Conservation (phyloP, 148 eudicot genomes). For the Camellia japonica region DNA sequence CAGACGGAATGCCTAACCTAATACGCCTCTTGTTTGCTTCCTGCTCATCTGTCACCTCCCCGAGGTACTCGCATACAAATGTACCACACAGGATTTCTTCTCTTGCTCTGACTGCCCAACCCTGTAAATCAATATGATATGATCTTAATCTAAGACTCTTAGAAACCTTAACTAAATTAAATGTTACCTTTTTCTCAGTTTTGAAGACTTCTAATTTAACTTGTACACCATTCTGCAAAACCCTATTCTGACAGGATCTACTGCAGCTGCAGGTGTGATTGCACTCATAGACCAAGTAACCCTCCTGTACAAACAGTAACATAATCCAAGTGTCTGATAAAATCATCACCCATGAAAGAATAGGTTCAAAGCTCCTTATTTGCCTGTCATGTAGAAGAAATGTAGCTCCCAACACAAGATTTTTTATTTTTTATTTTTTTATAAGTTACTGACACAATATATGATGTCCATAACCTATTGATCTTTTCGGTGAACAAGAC, state of each 20-base stretch:
- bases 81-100: conserved; percentile 67
- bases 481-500: neutral
- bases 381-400: neutral
- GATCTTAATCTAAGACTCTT: neutral
- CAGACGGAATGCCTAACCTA: conserved; percentile 47
- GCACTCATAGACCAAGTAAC: conserved; percentile 84
- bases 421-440: no score
- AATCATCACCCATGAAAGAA: conserved; percentile 1
- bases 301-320: conserved; percentile 51
- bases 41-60: conserved; percentile 70
- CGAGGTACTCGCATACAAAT: conserved; percentile 81
- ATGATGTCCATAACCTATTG: neutral
- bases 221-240: conserved; percentile 80
- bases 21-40: conserved; percentile 70
- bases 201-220: conserved; percentile 79
- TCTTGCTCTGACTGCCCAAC: conserved; percentile 86
- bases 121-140: conserved; percentile 45
- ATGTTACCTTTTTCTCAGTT: conserved; percentile 72
- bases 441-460: neutral
- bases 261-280: conserved; percentile 71
- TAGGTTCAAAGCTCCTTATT: conserved; percentile 1
- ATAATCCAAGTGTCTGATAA: conserved; percentile 4
- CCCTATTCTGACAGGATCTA: conserved; percentile 75
- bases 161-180: neutral
- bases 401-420: neutral